phyloP scores from a whole-genome alignment of 805 yeast genomes.

The Kodamaea leandrae region DNA sequence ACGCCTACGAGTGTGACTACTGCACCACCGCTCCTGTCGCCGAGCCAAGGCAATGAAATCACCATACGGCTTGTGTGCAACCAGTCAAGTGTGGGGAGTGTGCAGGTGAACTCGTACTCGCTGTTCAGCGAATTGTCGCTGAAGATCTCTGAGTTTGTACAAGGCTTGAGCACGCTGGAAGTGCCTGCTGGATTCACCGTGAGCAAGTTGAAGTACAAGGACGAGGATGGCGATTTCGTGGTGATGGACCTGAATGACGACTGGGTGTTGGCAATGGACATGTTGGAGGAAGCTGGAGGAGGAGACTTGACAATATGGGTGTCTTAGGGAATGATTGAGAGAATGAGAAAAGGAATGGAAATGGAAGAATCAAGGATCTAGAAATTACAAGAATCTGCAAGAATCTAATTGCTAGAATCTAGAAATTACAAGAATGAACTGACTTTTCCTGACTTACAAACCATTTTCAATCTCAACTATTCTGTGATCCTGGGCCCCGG shows the following conservation, averaged over 20 bases:
- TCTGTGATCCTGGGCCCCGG: no score
- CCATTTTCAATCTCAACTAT: no score
- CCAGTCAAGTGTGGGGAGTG: conserved; percentile 27
- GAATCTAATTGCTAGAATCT: no score
- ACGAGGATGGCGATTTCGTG: conserved; percentile 94
- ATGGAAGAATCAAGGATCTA: no score
- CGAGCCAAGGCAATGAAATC: conserved; percentile 12
- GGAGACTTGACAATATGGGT: conserved; percentile 41
- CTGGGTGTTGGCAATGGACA: conserved; percentile 79
- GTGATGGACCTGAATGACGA: conserved; percentile 84
- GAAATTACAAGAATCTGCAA: no score
- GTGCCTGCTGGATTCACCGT: conserved; percentile 53
- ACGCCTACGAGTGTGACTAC: conserved; percentile 4
- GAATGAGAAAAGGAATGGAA: no score
- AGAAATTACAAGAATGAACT: no score
- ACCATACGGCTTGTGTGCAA: conserved; percentile 33
- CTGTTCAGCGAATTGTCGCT: conserved; percentile 56
- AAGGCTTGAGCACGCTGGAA: conserved; percentile 42
- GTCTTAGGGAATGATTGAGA: no score
- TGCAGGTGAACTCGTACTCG: conserved; percentile 27
- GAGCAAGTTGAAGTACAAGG: conserved; percentile 71
- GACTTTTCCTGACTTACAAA: no score
- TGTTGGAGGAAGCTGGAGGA: conserved; percentile 35
- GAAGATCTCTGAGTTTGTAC: conserved; percentile 52
- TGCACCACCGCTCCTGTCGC: conserved; percentile 5